Evolutionary conservation across 768 basidiomycete genomes (phyloP), one percentile per base, ranked within the genome.

Genomic region (Cubamyces lactineus): DNA sequence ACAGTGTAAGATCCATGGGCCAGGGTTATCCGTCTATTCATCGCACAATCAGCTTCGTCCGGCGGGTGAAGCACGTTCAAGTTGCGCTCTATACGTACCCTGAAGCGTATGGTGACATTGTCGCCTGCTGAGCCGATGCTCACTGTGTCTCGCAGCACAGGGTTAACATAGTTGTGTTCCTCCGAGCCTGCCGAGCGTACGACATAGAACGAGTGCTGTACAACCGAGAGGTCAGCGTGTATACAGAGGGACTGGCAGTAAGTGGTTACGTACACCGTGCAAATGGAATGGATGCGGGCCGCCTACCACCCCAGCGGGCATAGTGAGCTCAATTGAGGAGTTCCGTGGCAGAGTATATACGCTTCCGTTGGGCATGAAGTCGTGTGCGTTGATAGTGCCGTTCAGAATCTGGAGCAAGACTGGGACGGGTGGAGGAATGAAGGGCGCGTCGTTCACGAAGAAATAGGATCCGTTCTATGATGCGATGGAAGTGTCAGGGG

Each of bases 1-100:
- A 71, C 86, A 93, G 73, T 91, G 91, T 67, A 92, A 81, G 66
- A 93, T 73, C 89, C 92, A 94, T 8, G 84, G 86, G 12, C 96
- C 96, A 0, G 96, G 95, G 72, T 98, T 98, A 71, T 98, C 90
- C 0, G 92, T 72, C 66, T 70, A 7, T 59, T 16, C 5, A 40
- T 23, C 28, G 26, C 8, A 30, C 24, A 11, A 19, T 7, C 13
- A 38, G 2, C 13, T 23, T 51, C 2, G 52, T 28, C 4, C 19
- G n/a, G 3, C 48, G 15, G 28, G n/a, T n/a, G n/a, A n/a, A n/a
- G n/a, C n/a, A n/a, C n/a, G 19, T 26, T 0, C 7, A 23, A 19
- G 17, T 38, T 8, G n/a, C 34, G 2, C 8, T 16, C 2, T 0
- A 48, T 19, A 54, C 62, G n/a, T 41, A 67, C 68, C 34, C 17